Percentiles rank a stretch among this genome's conserved stretches.
These are phyloP conservation scores for Stromatinia cepivora DNA, from an alignment of 2,329 filamentous ascomycete genomes.

Conservation along the genomic window DNA sequence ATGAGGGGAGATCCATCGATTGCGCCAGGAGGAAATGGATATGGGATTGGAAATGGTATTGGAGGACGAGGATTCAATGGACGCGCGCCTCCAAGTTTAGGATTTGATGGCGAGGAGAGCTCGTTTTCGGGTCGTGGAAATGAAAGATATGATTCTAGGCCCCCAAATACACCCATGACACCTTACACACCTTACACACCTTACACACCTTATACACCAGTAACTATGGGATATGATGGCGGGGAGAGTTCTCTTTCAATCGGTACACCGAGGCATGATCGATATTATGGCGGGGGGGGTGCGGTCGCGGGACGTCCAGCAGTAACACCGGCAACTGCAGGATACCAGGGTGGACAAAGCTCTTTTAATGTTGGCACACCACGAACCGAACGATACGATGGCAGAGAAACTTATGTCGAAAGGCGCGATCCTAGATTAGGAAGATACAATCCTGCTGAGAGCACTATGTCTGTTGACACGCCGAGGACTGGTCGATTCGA, in stretches of 20 bases:
- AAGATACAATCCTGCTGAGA: constrained; percentile 20
- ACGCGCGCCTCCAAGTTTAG: constrained; percentile 12
- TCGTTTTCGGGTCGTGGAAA: constrained; percentile 2
- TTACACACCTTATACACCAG: constrained; percentile 8
- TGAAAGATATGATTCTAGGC: constrained; percentile 12
- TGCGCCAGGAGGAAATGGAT: constrained; percentile 13
- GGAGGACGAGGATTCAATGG: constrained; percentile 21
- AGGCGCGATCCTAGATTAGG: constrained; percentile 8
- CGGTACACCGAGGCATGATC: constrained; percentile 10
- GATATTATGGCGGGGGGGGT: constrained; percentile 5
- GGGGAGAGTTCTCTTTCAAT: constrained; percentile 19
- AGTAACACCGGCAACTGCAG: constrained; percentile 9
- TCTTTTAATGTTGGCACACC: constrained; percentile 10
- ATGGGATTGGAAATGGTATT: constrained; percentile 15
- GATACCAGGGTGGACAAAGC: constrained; percentile 11
- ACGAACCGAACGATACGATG: constrained; percentile 5
- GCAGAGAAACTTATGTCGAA: constrained; percentile 11
- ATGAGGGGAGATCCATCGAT: constrained; percentile 11
- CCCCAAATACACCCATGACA: constrained; percentile 23
- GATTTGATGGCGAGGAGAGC: constrained; percentile 10
- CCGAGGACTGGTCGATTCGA: constrained; percentile 20
- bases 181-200: constrained; percentile 18
- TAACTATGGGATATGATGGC: constrained; percentile 18
- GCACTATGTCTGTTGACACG: constrained; percentile 11
- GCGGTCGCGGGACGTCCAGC: constrained; percentile 5